Base-by-base conservation (phyloP, 2,329 filamentous ascomycete genomes). In the Trichoderma breve region DNA sequence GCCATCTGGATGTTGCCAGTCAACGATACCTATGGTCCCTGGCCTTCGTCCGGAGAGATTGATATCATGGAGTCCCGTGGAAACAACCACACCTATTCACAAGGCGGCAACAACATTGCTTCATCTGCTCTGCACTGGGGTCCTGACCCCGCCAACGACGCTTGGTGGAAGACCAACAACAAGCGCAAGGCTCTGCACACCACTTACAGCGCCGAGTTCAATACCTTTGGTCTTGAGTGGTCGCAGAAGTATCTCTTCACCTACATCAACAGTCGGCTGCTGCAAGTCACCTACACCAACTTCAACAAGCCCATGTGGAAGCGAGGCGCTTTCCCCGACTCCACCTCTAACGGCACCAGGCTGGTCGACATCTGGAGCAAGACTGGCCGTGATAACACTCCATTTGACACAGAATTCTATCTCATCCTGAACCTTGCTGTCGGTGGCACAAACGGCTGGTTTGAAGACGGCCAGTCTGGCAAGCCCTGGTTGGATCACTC, bases 1-100 rank as follows among this genome's bases (percentile, higher is more conserved):
- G 93, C 93, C n/a, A 95, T 97, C 77, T 95, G 92, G 92, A 93
- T 97, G 92, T 85, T 96, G 84, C 93, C 93, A 1, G 89, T 89
- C 61, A 85, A 91, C 57, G 86, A 90, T 69, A 90, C 84, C 0
- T 97, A 96, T 79, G 93, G 93, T 1, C 77, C 86, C 1, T 97
- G 93, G 93, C 93, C 93, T 1, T 82, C 84, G 8, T 94, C 92
- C 9, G 93, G 93, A 60, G 93, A 96, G 81, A 96, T 97, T 66
- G 93, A 97, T 79, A 93, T 97, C 70, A 84, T 90, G 77, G 93
- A 96, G 82, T 90, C 90, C 32, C 92, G 93, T 71, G 93, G 93
- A 73, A 97, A 97, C 84, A 93, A 95, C 82, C 88, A 90, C 82
- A 90, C 89, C 0, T 94, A 95, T 78, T 81, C 81, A 0, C 90